Evolutionary conservation across 106 monocot species (phyloP).

Genomic region (Phalaenopsis equestris): DNA sequence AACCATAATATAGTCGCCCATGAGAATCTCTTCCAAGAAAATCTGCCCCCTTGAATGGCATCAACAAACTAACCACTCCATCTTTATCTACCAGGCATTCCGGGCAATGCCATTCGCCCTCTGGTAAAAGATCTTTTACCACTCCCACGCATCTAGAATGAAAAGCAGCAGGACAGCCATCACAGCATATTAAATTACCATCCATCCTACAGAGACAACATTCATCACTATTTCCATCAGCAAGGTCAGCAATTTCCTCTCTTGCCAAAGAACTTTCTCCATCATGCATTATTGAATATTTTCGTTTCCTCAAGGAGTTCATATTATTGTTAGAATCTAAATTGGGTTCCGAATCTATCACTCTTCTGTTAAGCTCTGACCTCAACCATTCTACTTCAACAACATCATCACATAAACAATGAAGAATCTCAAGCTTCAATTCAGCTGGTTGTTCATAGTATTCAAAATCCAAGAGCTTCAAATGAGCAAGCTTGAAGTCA

Average conservation of each 20-base stretch:
- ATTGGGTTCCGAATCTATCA: slow-evolving; percentile 28
- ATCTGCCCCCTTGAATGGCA: slow-evolving; percentile 56
- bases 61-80: slow-evolving; percentile 24
- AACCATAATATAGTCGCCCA: slow-evolving; percentile 62
- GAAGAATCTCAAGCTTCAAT: slow-evolving; percentile 79
- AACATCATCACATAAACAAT: slow-evolving; percentile 81
- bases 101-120: slow-evolving; percentile 95
- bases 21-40: slow-evolving; percentile 72
- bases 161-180: slow-evolving; percentile 98
- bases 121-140: slow-evolving; percentile 68
- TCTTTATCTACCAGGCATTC: slow-evolving; percentile 61
- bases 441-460: slow-evolving; percentile 70
- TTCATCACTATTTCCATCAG: slow-evolving; percentile 79
- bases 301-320: slow-evolving; percentile 13
- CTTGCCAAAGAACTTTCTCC: slow-evolving; percentile 7
- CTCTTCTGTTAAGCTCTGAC: slow-evolving; percentile 51
- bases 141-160: slow-evolving; percentile 93
- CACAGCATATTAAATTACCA: slow-evolving; percentile 92
- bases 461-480: slow-evolving; percentile 54
- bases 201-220: slow-evolving; percentile 93
- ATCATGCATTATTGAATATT: slow-evolving; percentile 13
- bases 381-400: slow-evolving; percentile 64
- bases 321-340: slow-evolving; percentile 23
- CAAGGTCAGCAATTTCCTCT: slow-evolving; percentile 21
- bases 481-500: slow-evolving; percentile 35